Evolutionary conservation across 768 basidiomycete genomes (phyloP).

Genomic region (Atractiella rhizophila): DNA sequence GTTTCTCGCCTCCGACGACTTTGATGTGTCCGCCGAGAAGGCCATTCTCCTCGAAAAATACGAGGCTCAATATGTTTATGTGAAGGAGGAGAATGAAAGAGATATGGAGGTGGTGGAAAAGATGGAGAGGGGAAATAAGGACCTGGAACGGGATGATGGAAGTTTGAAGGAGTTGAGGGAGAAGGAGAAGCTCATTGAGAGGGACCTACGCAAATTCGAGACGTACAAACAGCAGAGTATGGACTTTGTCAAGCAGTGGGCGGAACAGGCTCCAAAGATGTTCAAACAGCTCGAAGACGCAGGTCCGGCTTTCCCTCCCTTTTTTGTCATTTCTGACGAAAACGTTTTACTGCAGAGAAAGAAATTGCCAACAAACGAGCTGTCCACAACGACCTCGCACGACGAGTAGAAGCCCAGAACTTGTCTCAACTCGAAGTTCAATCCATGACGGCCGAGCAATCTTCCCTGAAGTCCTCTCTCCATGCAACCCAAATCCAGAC

Average conservation of each 20-base stretch:
- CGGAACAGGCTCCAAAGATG: no score
- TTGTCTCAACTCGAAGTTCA: constrained; percentile 71
- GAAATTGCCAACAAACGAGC: constrained; percentile 37
- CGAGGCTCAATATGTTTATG: constrained; percentile 7
- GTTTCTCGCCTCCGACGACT: constrained; percentile 46
- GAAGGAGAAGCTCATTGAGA: constrained; percentile 41
- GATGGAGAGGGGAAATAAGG: constrained; percentile 24
- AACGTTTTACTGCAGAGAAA: constrained; percentile 25
- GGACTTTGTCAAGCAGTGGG: constrained; percentile 35
- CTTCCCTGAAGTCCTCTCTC: constrained; percentile 28
- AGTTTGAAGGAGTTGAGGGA: constrained; percentile 28
- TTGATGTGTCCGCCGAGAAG: constrained; percentile 27
- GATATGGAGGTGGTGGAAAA: constrained; percentile 26
- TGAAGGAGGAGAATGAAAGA: constrained; percentile 1
- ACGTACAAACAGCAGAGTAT: constrained; percentile 9
- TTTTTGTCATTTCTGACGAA: not conserved
- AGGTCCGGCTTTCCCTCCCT: not conserved
- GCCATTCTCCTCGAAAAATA: constrained; percentile 8
- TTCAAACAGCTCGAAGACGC: constrained; percentile 6
- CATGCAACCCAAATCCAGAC: constrained; percentile 27
- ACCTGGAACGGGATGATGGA: constrained; percentile 1
- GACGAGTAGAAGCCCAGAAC: constrained; percentile 60
- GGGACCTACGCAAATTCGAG: constrained; percentile 24
- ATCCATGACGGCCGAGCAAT: constrained; percentile 73
- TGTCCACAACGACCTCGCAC: constrained; percentile 38